Evolutionary conservation across 345 rosid genomes (phyloP).

Genomic region (Eutrema japonicum): DNA sequence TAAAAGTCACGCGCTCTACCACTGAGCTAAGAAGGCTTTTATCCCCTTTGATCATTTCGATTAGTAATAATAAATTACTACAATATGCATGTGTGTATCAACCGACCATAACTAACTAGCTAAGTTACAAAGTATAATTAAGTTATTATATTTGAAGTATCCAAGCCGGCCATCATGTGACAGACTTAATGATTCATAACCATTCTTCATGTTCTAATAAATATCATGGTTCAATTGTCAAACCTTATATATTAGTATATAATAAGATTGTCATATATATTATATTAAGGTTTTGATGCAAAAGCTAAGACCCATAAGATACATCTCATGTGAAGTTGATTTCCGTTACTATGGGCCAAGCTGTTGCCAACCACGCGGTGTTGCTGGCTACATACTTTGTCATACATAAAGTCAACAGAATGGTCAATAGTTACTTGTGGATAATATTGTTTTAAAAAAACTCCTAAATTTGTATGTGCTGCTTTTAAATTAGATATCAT

Average conservation of each 20-base stretch:
- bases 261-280: background rate
- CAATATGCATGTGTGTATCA: conserved; percentile 24
- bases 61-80: conserved; percentile 3
- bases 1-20: too few species aligned
- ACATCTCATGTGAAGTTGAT: conserved; percentile 36
- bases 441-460: conserved; percentile 29
- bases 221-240: conserved; percentile 34
- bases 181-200: conserved; percentile 4
- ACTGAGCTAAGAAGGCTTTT: too few species aligned
- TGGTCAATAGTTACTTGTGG: conserved; percentile 41
- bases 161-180: conserved; percentile 41
- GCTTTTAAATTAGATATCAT: background rate
- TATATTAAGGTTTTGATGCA: conserved; percentile 11
- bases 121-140: conserved; percentile 29
- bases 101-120: conserved; percentile 39
- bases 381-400: conserved; percentile 24
- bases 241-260: conserved; percentile 25
- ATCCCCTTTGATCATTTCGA: too few species aligned
- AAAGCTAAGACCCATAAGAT: conserved; percentile 23
- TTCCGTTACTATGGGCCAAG: conserved; percentile 35
- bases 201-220: conserved; percentile 37
- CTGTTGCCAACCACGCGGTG: conserved; percentile 37
- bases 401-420: conserved; percentile 22
- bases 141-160: conserved; percentile 12
- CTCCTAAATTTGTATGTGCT: background rate